Evolutionary conservation across 306 rosid species (phyloP), one percentile per base, ranked within the genome.

Genomic region (Abrus pulchellus): DNA sequence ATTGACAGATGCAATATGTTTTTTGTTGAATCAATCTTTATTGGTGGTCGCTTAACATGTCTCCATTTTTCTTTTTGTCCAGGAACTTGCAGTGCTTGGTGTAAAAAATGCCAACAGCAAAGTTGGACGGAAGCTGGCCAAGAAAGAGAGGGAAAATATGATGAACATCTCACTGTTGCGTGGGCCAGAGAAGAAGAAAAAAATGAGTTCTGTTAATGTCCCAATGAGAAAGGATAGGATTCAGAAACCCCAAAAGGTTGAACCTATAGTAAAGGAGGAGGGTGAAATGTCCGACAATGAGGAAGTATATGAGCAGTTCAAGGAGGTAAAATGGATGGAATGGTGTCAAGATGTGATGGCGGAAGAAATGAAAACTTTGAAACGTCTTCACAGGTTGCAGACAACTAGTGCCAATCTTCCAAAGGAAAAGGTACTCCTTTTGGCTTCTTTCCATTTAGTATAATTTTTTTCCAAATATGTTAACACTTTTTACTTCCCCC

Each of bases 291-390:
- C 99, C 0, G 99, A 96, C 47, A 80, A 93, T 68, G 99, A 93
- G 5, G 99, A 92, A 89, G 97, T 96, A 32, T 93, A 92, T 64
- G 99, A 96, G 90, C 97, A 96, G 85, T 96, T 96, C 78, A 96
- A 92, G 92, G 98, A 96, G 76, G 98, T 93, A 72, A 96, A 96
- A 84, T 93, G 99, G 99, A 93, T 92, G 97, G 99, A 96, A 87
- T 96, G 99, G 99, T 96, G 99, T 85, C 91, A 90, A 85, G 99
- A 96, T 89, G 91, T 93, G 69, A 93, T 96, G 99, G 75, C 79
- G 52, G 96, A 83, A 9, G 93, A 93, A 87, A 93, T 86, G 74
- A 93, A 86, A 86, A 96, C 99, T 40, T 85, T 96, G 83, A 85
- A 88, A 59, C 94, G 99, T 65, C 98, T 96, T 62, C 86, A 90